phyloP scores from a whole-genome alignment of 805 yeast genomes.

The Suhomyces faveliae region DNA sequence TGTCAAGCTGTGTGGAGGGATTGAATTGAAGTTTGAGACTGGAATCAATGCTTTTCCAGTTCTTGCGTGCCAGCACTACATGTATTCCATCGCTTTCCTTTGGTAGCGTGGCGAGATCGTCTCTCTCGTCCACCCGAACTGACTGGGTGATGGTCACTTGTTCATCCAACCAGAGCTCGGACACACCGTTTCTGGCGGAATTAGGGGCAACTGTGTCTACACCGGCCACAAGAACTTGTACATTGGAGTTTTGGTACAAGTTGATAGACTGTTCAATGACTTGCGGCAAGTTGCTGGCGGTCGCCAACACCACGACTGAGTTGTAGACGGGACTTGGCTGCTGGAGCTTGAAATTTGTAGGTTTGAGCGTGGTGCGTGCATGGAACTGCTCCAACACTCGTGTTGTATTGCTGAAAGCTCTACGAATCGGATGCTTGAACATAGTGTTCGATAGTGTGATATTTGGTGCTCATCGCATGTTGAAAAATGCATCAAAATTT shows the following conservation, averaged over 20 bases:
- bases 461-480: not conserved
- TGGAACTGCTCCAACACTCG: not conserved
- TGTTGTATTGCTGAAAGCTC: not conserved
- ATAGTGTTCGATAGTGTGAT: not conserved
- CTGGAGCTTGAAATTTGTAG: slow-evolving; percentile 5
- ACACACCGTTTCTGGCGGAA: slow-evolving; percentile 33
- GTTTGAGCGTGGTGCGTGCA: slow-evolving; percentile 10
- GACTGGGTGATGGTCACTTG: slow-evolving; percentile 18
- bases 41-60: slow-evolving; percentile 38
- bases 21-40: slow-evolving; percentile 17
- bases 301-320: slow-evolving; percentile 34
- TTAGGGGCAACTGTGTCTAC: slow-evolving; percentile 37
- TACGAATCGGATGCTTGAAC: not conserved
- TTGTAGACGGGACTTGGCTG: slow-evolving; percentile 18
- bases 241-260: slow-evolving; percentile 19
- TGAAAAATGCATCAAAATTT: slow-evolving; percentile 1
- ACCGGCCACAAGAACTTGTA: slow-evolving; percentile 43
- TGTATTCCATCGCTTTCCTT: slow-evolving; percentile 36
- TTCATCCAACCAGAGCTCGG: slow-evolving; percentile 39
- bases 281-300: slow-evolving; percentile 32
- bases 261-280: slow-evolving; percentile 32
- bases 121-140: slow-evolving; percentile 21
- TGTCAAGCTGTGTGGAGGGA: slow-evolving; percentile 12
- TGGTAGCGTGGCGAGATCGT: slow-evolving; percentile 21
- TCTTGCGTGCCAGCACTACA: slow-evolving; percentile 32